Evolutionary conservation across 1,284 basidiomycete genomes (phyloP).

Genomic region (Chondrostereum purpureum): DNA sequence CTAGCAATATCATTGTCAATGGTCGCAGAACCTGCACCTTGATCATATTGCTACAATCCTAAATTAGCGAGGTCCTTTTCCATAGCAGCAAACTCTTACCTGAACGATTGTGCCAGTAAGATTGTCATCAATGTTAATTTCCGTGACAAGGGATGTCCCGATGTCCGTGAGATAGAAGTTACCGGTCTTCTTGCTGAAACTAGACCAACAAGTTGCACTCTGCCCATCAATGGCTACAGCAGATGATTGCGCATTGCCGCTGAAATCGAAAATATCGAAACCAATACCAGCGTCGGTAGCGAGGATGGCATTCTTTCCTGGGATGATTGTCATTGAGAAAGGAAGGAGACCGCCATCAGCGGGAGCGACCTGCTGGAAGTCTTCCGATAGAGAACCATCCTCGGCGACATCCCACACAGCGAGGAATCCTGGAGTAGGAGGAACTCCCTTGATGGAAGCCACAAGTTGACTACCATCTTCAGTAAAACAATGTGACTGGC

Average conservation of each 20-base stretch:
- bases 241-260: slow-evolving; percentile 20
- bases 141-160: slow-evolving; percentile 35
- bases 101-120: slow-evolving; percentile 38
- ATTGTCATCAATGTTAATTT: slow-evolving; percentile 39
- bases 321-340: slow-evolving; percentile 42
- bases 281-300: slow-evolving; percentile 40
- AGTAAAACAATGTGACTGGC: slow-evolving; percentile 38
- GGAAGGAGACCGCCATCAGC: slow-evolving; percentile 34
- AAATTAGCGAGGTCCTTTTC: not conserved
- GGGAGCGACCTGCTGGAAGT: slow-evolving; percentile 31
- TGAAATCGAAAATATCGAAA: slow-evolving; percentile 39
- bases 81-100: slow-evolving; percentile 17
- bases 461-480: slow-evolving; percentile 36
- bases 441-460: slow-evolving; percentile 41
- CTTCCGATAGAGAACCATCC: slow-evolving; percentile 34
- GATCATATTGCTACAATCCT: slow-evolving; percentile 32
- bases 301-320: slow-evolving; percentile 39
- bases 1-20: slow-evolving; percentile 42
- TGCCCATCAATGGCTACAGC: slow-evolving; percentile 34
- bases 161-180: slow-evolving; percentile 46
- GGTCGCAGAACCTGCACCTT: slow-evolving; percentile 30
- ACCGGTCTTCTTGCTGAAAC: slow-evolving; percentile 37
- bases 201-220: slow-evolving; percentile 43
- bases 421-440: slow-evolving; percentile 39
- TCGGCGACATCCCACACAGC: slow-evolving; percentile 37